Percentiles rank a stretch among this genome's conserved stretches.
These are phyloP conservation scores for Kazachstania kunashirensis DNA, from an alignment of 805 yeast species.

Conservation along the genomic window DNA sequence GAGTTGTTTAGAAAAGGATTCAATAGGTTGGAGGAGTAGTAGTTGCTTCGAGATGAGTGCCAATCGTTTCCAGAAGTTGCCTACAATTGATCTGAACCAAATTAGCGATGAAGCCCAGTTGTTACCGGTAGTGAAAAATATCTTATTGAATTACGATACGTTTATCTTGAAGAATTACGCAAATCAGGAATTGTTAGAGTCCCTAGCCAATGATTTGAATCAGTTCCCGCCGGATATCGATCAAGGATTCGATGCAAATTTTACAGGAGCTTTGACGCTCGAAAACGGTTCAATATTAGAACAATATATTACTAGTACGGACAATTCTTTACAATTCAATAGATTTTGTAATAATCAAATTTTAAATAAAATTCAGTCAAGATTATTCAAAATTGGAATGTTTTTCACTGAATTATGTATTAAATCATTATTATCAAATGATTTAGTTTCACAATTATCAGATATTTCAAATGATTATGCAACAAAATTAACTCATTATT, in stretches of 20 bases:
- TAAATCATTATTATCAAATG: constrained; percentile 7
- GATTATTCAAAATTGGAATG: constrained; percentile 16
- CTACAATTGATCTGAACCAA: constrained; percentile 21
- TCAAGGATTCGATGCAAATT: constrained; percentile 22
- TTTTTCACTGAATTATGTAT: constrained; percentile 18
- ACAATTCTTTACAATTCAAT: constrained; percentile 10
- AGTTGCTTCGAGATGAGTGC: too few relatives aligned
- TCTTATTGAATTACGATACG: constrained; percentile 18
- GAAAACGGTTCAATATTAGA: constrained; percentile 15
- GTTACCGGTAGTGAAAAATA: constrained; percentile 15
- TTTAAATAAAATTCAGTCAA: constrained; percentile 12
- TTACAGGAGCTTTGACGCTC: constrained; percentile 18
- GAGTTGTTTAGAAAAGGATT: too few relatives aligned
- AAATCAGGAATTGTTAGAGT: constrained; percentile 14
- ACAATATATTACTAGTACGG: constrained; percentile 21
- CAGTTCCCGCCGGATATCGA: not conserved
- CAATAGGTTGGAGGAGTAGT: too few relatives aligned
- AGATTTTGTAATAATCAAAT: constrained; percentile 10
- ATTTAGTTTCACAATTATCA: not conserved
- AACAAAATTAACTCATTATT: constrained; percentile 18
- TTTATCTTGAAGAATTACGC: constrained; percentile 27
- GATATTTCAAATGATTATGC: constrained; percentile 8
- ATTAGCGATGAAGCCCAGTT: constrained; percentile 20
- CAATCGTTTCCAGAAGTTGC: too few relatives aligned
- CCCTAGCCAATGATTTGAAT: constrained; percentile 7